Evolutionary conservation across 208 protist species (phyloP).

Genomic region (Crithidia bombi): DNA sequence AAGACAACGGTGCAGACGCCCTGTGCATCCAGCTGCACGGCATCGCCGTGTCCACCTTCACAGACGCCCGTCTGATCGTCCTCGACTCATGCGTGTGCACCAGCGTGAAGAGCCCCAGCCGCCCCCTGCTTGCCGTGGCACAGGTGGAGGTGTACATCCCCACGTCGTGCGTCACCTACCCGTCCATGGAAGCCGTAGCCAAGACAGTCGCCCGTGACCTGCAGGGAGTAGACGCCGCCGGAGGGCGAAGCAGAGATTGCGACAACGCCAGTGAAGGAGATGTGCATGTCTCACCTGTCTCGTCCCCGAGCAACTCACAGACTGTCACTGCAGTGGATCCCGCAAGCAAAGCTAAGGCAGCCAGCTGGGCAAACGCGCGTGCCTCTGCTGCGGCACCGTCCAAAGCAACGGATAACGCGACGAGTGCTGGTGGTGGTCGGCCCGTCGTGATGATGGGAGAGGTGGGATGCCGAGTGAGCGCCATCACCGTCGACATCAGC

Average conservation of each 20-base stretch:
- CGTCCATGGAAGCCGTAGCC: conserved; percentile 10
- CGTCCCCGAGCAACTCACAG: too few relatives aligned
- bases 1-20: conserved; percentile 28
- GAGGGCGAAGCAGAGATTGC: background rate
- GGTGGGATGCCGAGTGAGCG: conserved; percentile 22
- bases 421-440: background rate
- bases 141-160: conserved; percentile 29
- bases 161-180: conserved; percentile 15
- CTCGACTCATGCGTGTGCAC: conserved; percentile 29
- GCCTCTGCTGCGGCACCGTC: background rate
- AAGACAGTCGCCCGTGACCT: conserved; percentile 19
- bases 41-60: conserved; percentile 21
- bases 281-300: background rate
- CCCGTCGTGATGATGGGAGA: conserved; percentile 22
- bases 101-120: conserved; percentile 20
- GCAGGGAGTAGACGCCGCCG: conserved; percentile 1
- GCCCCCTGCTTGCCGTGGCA: conserved; percentile 24
- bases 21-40: conserved; percentile 29
- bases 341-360: too few relatives aligned
- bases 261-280: too few relatives aligned
- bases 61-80: conserved; percentile 24
- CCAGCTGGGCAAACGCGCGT: background rate
- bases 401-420: background rate
- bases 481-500: conserved; percentile 36
- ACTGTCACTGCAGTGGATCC: background rate